Evolutionary conservation across 352 stramenopile species (phyloP).

Genomic region (Globisporangium iwayamae): DNA sequence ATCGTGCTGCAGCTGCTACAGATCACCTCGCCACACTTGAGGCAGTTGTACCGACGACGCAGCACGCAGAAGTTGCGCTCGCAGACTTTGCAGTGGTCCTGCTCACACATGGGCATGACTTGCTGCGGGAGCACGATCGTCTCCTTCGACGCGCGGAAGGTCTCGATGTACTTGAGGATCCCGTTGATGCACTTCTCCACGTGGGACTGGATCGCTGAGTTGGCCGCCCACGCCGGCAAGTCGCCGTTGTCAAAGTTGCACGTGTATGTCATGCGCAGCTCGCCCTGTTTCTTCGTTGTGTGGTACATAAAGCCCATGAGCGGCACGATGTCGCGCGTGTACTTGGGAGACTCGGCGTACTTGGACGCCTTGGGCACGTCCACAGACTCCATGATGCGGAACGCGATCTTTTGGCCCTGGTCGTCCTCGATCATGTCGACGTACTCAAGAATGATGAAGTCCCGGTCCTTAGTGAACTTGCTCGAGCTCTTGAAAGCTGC

Average conservation of each 20-base stretch:
- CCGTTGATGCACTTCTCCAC: slow-evolving; percentile 85
- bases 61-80: slow-evolving; percentile 74
- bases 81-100: slow-evolving; percentile 68
- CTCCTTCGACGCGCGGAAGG: slow-evolving; percentile 60
- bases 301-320: slow-evolving; percentile 88
- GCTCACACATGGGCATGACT: slow-evolving; percentile 70
- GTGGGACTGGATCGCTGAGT: slow-evolving; percentile 83
- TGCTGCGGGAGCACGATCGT: slow-evolving; percentile 75
- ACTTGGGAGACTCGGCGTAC: slow-evolving; percentile 60
- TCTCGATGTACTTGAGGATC: slow-evolving; percentile 86
- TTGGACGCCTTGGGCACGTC: slow-evolving; percentile 56
- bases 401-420: slow-evolving; percentile 78
- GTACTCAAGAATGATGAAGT: slow-evolving; percentile 85
- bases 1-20: slow-evolving; percentile 76
- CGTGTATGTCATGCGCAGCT: slow-evolving; percentile 84
- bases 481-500: slow-evolving; percentile 82
- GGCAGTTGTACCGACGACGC: slow-evolving; percentile 75
- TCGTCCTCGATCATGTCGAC: slow-evolving; percentile 87
- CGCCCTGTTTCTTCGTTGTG: slow-evolving; percentile 70
- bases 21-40: slow-evolving; percentile 79
- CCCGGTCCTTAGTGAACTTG: slow-evolving; percentile 72
- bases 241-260: slow-evolving; percentile 87
- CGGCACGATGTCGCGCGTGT: slow-evolving; percentile 68
- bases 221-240: slow-evolving; percentile 75
- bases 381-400: slow-evolving; percentile 84